These are phyloP conservation scores for Lepidium aucheri DNA, from an alignment of 345 rosid genomes.

Conservation along the genomic window DNA sequence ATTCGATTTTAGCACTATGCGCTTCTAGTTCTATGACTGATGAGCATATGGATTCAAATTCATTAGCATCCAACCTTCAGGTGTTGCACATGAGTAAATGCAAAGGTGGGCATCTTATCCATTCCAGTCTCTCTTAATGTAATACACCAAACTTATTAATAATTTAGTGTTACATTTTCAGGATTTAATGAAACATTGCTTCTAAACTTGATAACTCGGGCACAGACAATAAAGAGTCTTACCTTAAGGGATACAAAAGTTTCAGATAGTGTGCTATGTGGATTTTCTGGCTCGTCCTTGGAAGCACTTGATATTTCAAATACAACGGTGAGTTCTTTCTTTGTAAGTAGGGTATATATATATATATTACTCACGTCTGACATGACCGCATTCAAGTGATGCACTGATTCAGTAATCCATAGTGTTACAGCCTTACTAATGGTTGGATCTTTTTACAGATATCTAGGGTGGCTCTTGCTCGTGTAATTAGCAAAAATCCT, in stretches of 20 bases:
- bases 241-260: constrained; percentile 58
- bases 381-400: neutral
- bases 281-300: constrained; percentile 56
- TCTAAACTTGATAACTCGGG: constrained; percentile 40
- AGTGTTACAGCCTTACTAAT: neutral
- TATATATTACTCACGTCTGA: no score
- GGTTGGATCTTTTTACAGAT: constrained; percentile 37
- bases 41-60: constrained; percentile 25
- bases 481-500: constrained; percentile 41
- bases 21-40: constrained; percentile 12
- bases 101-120: constrained; percentile 35
- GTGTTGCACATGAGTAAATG: constrained; percentile 70
- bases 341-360: no score
- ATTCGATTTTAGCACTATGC: constrained; percentile 56
- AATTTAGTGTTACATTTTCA: constrained; percentile 20
- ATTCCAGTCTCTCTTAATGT: neutral
- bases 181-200: constrained; percentile 48
- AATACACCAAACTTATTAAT: neutral
- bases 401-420: neutral
- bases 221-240: constrained; percentile 47
- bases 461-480: constrained; percentile 46
- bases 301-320: constrained; percentile 68
- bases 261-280: constrained; percentile 44
- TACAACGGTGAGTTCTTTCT: constrained; percentile 71
- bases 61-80: constrained; percentile 48